These are phyloP conservation scores for Xylaria intraflava DNA, from an alignment of 495 filamentous ascomycete species.

Conservation along the genomic window DNA sequence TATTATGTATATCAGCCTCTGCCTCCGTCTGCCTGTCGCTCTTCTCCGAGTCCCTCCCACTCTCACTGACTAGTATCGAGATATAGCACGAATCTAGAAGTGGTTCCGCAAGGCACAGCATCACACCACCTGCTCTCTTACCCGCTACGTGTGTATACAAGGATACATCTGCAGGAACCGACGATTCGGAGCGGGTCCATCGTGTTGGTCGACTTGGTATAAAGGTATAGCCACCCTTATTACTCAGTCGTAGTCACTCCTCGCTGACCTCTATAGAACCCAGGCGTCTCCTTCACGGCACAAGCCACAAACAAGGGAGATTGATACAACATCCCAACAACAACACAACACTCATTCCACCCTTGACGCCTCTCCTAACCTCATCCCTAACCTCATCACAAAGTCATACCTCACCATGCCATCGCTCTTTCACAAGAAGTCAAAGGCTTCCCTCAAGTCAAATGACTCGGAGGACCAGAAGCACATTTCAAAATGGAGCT, in stretches of 20 bases:
- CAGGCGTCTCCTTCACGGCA: neutral
- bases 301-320: neutral
- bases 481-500: slow-evolving; percentile 22
- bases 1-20: neutral
- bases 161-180: slow-evolving; percentile 6
- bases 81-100: neutral
- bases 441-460: slow-evolving; percentile 9
- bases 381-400: slow-evolving; percentile 3
- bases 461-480: slow-evolving; percentile 3
- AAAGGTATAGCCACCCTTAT: neutral
- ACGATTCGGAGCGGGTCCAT: no score
- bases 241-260: neutral
- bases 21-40: neutral
- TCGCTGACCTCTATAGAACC: neutral
- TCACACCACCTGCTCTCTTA: neutral
- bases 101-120: slow-evolving; percentile 9
- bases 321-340: no score
- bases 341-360: neutral
- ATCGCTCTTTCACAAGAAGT: slow-evolving; percentile 23
- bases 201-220: neutral
- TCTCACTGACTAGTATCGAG: neutral
- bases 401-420: slow-evolving; percentile 17
- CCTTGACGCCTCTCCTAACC: neutral
- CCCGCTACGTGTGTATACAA: neutral
- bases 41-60: neutral